Evolutionary conservation across 1,284 basidiomycete species (phyloP).

Genomic region (Flammula alnicola): DNA sequence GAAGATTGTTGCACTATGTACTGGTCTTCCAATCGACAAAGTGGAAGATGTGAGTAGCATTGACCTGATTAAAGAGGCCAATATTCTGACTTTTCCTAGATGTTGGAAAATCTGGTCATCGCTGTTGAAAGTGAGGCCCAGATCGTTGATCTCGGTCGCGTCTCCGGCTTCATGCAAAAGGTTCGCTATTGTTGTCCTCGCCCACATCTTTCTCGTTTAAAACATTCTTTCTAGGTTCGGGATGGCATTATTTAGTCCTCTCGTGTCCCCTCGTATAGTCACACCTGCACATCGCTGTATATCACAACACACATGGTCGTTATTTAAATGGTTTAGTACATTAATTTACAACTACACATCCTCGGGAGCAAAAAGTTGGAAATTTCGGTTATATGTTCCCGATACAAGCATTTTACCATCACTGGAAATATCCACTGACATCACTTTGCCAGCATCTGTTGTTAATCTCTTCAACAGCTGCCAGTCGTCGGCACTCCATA

Average conservation of each 20-base stretch:
- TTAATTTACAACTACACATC: slow-evolving; percentile 42
- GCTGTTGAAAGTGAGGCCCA: slow-evolving; percentile 91
- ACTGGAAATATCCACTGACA: slow-evolving; percentile 91
- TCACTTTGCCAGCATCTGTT: slow-evolving; percentile 96
- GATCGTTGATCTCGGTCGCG: slow-evolving; percentile 82
- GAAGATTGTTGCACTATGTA: slow-evolving; percentile 89
- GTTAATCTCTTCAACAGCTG: slow-evolving; percentile 86
- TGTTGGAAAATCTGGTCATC: slow-evolving; percentile 86
- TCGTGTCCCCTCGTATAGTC: slow-evolving; percentile 8
- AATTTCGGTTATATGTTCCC: slow-evolving; percentile 92
- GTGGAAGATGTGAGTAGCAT: slow-evolving; percentile 80
- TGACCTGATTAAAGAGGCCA: neutral
- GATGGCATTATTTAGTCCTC: slow-evolving; percentile 65
- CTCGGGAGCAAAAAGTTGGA: slow-evolving; percentile 86
- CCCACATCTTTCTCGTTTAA: neutral
- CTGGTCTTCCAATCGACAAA: slow-evolving; percentile 84
- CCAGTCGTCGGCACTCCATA: slow-evolving; percentile 99
- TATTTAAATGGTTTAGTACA: slow-evolving; percentile 23
- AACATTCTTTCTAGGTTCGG: slow-evolving; percentile 52
- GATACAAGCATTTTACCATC: slow-evolving; percentile 87
- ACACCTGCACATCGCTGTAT: slow-evolving; percentile 18
- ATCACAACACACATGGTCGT: slow-evolving; percentile 11
- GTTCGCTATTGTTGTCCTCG: slow-evolving; percentile 36
- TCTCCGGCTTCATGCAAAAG: slow-evolving; percentile 91
- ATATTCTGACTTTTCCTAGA: slow-evolving; percentile 48